A percentile compares a stretch with the other conserved stretches of the same genome.
Evolutionary conservation across 257 asterid species (phyloP).

Genomic region (Paulownia fortunei): DNA sequence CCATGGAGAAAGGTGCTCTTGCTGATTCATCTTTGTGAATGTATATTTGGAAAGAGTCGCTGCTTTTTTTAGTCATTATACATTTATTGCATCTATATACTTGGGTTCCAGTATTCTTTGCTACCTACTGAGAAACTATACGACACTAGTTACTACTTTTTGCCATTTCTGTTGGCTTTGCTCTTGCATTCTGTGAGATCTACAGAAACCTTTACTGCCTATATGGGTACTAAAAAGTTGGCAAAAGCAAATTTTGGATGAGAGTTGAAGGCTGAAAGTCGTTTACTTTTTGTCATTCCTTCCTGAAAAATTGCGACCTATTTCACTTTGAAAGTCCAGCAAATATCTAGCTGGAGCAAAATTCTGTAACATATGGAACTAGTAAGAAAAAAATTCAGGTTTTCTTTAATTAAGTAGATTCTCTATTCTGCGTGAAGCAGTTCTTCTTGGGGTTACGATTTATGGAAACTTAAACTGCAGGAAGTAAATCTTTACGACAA

Average conservation of each 20-base stretch:
- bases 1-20: conserved; percentile 95
- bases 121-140: neutral
- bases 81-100: neutral
- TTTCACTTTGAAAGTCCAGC: neutral
- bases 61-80: neutral
- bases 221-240: neutral
- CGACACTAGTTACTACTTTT: neutral
- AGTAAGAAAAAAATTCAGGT: no score
- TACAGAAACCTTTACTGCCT: neutral
- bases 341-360: neutral
- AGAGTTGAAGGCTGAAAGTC: conserved; percentile 19
- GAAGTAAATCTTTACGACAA: neutral
- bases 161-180: neutral
- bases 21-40: conserved; percentile 28
- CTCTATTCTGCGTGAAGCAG: neutral
- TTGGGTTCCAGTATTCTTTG: conserved; percentile 10
- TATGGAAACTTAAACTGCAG: neutral
- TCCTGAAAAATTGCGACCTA: neutral
- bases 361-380: neutral
- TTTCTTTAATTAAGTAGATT: neutral
- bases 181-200: neutral
- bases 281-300: neutral
- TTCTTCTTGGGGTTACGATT: neutral
- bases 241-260: neutral
- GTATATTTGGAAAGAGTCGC: neutral